Evolutionary conservation across 2,329 filamentous ascomycete genomes (phyloP).

Genomic region (Sporothrix variecibatus): DNA sequence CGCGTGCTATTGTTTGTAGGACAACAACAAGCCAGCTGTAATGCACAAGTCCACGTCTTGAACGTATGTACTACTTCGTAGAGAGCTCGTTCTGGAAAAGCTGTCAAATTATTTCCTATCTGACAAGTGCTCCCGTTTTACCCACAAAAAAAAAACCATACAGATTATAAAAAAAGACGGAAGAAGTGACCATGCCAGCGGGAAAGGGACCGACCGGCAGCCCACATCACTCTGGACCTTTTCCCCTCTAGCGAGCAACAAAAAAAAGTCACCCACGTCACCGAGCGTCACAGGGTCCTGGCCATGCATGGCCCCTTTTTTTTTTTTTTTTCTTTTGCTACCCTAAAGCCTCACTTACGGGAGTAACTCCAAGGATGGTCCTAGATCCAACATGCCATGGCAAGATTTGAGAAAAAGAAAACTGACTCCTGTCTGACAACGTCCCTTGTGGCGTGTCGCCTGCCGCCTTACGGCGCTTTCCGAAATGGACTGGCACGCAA

Average conservation of each 20-base stretch:
- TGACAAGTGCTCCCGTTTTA: conserved; percentile 4
- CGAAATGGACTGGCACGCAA: not conserved
- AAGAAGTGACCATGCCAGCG: not conserved
- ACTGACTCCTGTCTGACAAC: too few species aligned
- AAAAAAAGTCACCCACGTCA: not conserved
- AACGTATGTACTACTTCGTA: not conserved
- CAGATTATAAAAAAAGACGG: not conserved
- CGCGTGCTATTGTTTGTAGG: not conserved
- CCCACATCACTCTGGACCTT: not conserved
- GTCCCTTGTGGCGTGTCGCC: not conserved
- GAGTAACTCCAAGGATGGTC: not conserved
- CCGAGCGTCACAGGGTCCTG: not conserved
- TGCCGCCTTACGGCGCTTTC: not conserved
- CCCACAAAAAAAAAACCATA: not conserved
- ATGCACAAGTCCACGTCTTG: too few species aligned
- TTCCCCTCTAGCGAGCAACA: not conserved
- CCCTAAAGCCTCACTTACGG: too few species aligned
- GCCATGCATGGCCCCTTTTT: not conserved
- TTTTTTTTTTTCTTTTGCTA: not conserved
- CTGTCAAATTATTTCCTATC: not conserved
- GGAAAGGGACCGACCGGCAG: not conserved
- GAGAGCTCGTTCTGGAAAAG: not conserved
- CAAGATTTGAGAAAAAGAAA: not conserved
- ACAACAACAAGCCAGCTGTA: not conserved
- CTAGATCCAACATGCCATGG: not conserved